Conservation (phyloP, 805 yeast species). For the Myxozyma neotropica region DNA sequence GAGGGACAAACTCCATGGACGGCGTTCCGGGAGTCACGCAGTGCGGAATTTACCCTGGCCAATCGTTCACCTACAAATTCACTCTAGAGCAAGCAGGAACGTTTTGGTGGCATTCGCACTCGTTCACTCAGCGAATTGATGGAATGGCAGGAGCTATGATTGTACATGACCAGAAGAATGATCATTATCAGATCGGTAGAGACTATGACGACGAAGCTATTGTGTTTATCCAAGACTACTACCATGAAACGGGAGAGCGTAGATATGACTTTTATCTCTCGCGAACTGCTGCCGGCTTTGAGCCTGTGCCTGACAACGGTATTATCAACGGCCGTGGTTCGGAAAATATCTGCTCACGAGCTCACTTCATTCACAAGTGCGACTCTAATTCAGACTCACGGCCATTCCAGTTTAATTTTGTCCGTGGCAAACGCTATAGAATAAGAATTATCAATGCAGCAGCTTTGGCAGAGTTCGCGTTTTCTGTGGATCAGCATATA, state of each 20-base stretch:
- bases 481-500: conserved; percentile 17
- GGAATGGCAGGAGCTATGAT: conserved; percentile 75
- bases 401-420: conserved; percentile 7
- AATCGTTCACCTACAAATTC: conserved; percentile 49
- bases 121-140: conserved; percentile 62
- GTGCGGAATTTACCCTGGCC: conserved; percentile 52
- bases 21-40: conserved; percentile 57
- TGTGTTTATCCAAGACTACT: conserved; percentile 23
- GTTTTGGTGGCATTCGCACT: conserved; percentile 61
- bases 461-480: conserved; percentile 10
- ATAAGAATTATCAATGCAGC: conserved; percentile 20
- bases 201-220: conserved; percentile 23
- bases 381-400: conserved; percentile 30
- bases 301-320: conserved; percentile 25
- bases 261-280: conserved; percentile 14
- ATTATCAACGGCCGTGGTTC: conserved; percentile 20
- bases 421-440: conserved; percentile 17
- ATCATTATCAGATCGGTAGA: conserved; percentile 9
- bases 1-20: conserved; percentile 52
- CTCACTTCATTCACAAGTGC: conserved; percentile 32
- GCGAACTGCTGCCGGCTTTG: conserved; percentile 17
- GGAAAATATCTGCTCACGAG: conserved; percentile 10
- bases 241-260: conserved; percentile 18
- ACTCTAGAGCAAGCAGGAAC: conserved; percentile 52
- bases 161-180: conserved; percentile 66